A percentile compares a stretch with the other conserved stretches of the same genome.
Evolutionary conservation across 495 filamentous ascomycete genomes (phyloP).

Genomic region (Viridothelium virens): DNA sequence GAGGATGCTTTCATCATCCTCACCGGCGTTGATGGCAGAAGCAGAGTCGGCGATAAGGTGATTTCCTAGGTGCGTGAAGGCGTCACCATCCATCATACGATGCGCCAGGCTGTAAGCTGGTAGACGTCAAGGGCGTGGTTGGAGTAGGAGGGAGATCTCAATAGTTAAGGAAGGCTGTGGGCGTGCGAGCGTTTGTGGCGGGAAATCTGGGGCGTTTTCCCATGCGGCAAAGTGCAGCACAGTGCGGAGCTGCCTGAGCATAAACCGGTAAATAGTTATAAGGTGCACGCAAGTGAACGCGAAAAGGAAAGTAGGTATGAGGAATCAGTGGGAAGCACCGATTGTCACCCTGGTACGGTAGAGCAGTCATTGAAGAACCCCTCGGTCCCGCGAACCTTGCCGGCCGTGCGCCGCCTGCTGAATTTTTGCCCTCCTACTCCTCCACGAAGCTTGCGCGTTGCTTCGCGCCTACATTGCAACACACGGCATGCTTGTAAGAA

Average conservation of each 20-base stretch:
- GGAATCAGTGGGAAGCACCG: too few relatives aligned
- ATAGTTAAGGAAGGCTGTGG: background rate
- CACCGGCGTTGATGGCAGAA: conserved; percentile 67
- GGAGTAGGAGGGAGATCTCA: background rate
- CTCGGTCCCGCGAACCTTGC: too few relatives aligned
- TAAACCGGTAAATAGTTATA: background rate
- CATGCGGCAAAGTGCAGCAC: background rate
- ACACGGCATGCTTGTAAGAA: background rate
- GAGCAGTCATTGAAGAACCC: too few relatives aligned
- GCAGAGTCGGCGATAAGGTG: conserved; percentile 67
- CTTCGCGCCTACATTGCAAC: too few relatives aligned
- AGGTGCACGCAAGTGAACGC: background rate
- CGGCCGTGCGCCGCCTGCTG: too few relatives aligned
- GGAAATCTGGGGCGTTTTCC: background rate
- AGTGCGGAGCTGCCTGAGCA: background rate
- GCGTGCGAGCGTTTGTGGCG: conserved; percentile 4
- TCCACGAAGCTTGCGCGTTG: too few relatives aligned
- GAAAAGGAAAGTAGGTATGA: background rate
- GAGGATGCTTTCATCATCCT: conserved; percentile 68
- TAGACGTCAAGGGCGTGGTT: background rate
- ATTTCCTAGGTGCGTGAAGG: conserved; percentile 79
- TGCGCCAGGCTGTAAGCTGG: background rate
- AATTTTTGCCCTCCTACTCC: too few relatives aligned
- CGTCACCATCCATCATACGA: conserved; percentile 57
- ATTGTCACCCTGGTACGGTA: too few relatives aligned